A percentile compares a stretch with the other conserved stretches of the same genome.
Evolutionary conservation across 2,329 filamentous ascomycete species (phyloP).

Genomic region (Penicillium palitans): DNA sequence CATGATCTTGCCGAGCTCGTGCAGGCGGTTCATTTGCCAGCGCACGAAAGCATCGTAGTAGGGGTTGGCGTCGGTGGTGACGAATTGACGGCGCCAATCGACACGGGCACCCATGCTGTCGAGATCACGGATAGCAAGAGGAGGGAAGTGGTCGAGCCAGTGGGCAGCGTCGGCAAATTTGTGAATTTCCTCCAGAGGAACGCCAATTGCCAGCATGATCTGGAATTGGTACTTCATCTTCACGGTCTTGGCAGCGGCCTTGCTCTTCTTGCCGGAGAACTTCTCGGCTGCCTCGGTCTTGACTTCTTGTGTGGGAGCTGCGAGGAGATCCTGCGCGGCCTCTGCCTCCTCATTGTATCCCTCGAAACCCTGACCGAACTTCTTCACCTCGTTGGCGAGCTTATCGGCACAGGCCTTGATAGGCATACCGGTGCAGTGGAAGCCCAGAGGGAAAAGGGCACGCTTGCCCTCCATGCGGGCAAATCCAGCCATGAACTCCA

Average conservation of each 20-base stretch:
- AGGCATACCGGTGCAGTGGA: conserved; percentile 95
- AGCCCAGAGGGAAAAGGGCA: conserved; percentile 85
- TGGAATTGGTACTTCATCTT: conserved; percentile 96
- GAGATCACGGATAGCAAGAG: conserved; percentile 73
- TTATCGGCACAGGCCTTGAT: conserved; percentile 98
- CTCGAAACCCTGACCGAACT: conserved; percentile 86
- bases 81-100: conserved; percentile 89
- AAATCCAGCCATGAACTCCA: conserved; percentile 87
- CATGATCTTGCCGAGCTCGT: conserved; percentile 87
- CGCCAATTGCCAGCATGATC: conserved; percentile 89
- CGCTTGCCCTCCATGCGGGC: conserved; percentile 88
- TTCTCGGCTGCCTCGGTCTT: conserved; percentile 80
- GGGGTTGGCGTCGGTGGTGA: conserved; percentile 94
- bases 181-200: conserved; percentile 85
- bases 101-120: conserved; percentile 81
- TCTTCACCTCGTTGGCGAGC: conserved; percentile 80
- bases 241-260: conserved; percentile 83
- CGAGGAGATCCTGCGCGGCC: conserved; percentile 49
- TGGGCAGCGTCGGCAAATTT: conserved; percentile 87
- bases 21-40: conserved; percentile 96
- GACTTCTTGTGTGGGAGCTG: conserved; percentile 63
- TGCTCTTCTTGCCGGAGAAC: conserved; percentile 89
- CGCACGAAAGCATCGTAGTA: conserved; percentile 94
- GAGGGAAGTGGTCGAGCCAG: conserved; percentile 91
- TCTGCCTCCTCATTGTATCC: conserved; percentile 67